These are phyloP conservation scores for Verticillium nubilum DNA, from an alignment of 2,329 filamentous ascomycete species.

Conservation along the genomic window DNA sequence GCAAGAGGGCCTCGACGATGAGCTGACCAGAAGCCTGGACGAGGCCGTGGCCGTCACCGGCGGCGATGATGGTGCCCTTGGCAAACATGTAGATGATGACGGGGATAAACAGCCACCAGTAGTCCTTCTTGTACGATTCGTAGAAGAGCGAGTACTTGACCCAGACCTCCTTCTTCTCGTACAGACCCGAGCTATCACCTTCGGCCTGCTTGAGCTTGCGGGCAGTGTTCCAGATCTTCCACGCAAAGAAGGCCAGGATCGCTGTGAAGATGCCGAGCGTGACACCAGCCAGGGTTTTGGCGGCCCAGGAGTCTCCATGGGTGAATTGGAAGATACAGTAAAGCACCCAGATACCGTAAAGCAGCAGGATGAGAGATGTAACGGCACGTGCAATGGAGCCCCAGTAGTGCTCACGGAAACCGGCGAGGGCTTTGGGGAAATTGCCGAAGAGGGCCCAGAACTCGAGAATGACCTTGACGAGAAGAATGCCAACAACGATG, in stretches of 20 bases:
- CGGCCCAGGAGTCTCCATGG: constrained; percentile 88
- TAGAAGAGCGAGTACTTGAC: constrained; percentile 97
- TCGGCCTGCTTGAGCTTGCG: constrained; percentile 67
- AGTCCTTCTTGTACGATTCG: constrained; percentile 87
- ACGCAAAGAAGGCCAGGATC: constrained; percentile 76
- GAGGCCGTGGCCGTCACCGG: constrained; percentile 78
- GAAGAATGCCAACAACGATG: constrained; percentile 79
- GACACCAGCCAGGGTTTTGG: constrained; percentile 74
- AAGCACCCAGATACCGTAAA: constrained; percentile 92
- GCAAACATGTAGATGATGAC: constrained; percentile 84
- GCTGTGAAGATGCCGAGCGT: constrained; percentile 77
- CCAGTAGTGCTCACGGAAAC: constrained; percentile 97
- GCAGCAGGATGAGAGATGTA: constrained; percentile 80
- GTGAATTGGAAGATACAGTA: constrained; percentile 97
- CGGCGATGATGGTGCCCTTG: constrained; percentile 81
- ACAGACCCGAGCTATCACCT: constrained; percentile 68
- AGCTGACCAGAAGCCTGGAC: constrained; percentile 75
- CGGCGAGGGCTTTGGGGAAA: constrained; percentile 72
- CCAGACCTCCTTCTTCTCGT: constrained; percentile 85
- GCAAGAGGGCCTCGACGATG: constrained; percentile 73
- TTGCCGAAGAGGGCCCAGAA: constrained; percentile 83
- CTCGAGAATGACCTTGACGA: constrained; percentile 89
- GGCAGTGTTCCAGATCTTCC: constrained; percentile 75
- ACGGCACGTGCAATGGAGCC: constrained; percentile 83
- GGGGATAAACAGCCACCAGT: constrained; percentile 97